Evolutionary conservation across 2,329 filamentous ascomycete genomes (phyloP), one percentile per base, ranked within the genome.

Genomic region (Botrytis pseudocinerea): DNA sequence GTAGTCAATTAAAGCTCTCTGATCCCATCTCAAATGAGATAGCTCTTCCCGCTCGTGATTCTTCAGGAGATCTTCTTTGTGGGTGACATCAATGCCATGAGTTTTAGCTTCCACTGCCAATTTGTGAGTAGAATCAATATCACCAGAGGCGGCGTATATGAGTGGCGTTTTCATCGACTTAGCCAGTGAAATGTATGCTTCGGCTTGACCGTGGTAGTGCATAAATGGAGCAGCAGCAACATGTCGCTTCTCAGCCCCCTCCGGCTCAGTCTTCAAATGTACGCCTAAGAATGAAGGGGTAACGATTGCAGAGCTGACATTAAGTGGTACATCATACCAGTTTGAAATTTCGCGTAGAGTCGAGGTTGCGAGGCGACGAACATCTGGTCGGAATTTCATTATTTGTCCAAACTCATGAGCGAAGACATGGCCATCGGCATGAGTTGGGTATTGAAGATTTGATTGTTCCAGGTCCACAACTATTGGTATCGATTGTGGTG

Each of bases 1-100:
- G 77, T 85, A 87, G 78, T 88, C 86, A 8, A 87, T 82, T 40
- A 87, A 77, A 0, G 82, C 83, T 70, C 83, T 82, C 80, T 87
- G 85, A 76, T 87, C 85, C 82, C 82, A 86, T 16, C 78, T 82
- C 63, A 87, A 75, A n/a, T 64, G 62, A 10, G 80, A 66, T 7
- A 87, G 78, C n/a, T 75, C 74, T 8, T 75, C 75, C 2, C 80
- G 76, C 32, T 75, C 75, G 14, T 73, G 75, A 63, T 85, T 83
- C 0, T 75, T 73, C 7, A 87, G 80, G 1, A 87, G 76, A 64
- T 85, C 82, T 20, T 80, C 76, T 77, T 86, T 86, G 46, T 81
- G 80, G 2, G 85, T 82, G 1, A 86, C 83, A 28, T 78, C 81
- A 20, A 85, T 77, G 44, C 80, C 78, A 63, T 73, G 69, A 9